Percentiles rank a stretch among this genome's conserved stretches.
Evolutionary conservation across 257 asterid genomes (phyloP).

Genomic region (Solanum sejunctum): DNA sequence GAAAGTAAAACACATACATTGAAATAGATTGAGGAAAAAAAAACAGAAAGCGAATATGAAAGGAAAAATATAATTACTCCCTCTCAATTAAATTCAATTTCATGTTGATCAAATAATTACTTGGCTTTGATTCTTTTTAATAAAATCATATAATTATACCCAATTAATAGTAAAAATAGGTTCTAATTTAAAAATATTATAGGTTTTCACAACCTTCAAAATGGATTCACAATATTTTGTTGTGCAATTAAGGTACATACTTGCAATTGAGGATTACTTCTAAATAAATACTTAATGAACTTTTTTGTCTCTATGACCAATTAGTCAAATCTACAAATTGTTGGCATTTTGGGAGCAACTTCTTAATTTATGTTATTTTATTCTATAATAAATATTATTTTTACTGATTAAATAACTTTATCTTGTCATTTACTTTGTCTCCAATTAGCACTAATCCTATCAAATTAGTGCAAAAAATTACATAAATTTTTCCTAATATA

Average conservation of each 20-base stretch:
- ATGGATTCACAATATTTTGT: not conserved
- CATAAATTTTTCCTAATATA: not conserved
- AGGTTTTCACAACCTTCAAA: not conserved
- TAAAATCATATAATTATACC: not conserved
- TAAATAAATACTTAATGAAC: not conserved
- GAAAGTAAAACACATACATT: not conserved
- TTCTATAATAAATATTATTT: not conserved
- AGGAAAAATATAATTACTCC: not conserved
- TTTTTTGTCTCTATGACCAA: not conserved
- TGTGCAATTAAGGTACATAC: not conserved
- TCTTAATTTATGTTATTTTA: not conserved
- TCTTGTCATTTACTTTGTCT: slow-evolving; percentile 7
- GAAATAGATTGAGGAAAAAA: not conserved
- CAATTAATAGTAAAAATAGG: not conserved
- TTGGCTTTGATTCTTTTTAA: no score
- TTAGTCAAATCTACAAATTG: not conserved
- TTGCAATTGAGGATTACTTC: not conserved
- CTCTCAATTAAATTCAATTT: not conserved
- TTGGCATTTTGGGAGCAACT: slow-evolving; percentile 1
- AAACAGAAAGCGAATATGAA: not conserved
- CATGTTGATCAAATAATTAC: not conserved
- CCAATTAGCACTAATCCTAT: slow-evolving; percentile 11
- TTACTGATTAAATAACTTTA: not conserved
- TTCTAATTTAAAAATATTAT: not conserved
- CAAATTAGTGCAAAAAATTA: not conserved